Conservation (phyloP, 371 early-diverging fungal genomes). For the Mycotypha africana region DNA sequence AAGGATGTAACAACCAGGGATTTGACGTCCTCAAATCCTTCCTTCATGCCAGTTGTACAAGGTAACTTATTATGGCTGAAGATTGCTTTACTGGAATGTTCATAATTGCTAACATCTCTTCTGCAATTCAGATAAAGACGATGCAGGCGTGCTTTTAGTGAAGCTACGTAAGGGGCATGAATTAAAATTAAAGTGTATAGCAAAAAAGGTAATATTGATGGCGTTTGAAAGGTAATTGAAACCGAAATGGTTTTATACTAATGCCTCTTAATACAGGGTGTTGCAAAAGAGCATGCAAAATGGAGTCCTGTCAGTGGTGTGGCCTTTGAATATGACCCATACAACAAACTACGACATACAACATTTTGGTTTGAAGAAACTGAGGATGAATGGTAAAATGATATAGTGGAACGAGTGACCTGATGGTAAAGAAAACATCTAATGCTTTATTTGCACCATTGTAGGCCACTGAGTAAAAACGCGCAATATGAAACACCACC, state of each 20-base stretch:
- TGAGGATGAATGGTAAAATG: constrained; percentile 77
- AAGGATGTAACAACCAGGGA: constrained; percentile 81
- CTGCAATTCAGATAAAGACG: constrained; percentile 43
- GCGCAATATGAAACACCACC: constrained; percentile 66
- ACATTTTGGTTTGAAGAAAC: constrained; percentile 95
- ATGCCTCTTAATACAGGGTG: constrained; percentile 62
- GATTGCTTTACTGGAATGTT: too few species aligned
- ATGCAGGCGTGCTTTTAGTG: constrained; percentile 82
- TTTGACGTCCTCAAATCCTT: constrained; percentile 71
- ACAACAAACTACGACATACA: constrained; percentile 92
- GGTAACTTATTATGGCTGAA: too few species aligned
- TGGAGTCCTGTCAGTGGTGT: constrained; percentile 97
- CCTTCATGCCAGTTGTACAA: constrained; percentile 72
- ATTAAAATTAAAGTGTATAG: constrained; percentile 81
- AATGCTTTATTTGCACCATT: too few species aligned
- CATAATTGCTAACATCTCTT: too few species aligned
- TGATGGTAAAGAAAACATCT: too few species aligned
- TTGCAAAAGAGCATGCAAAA: constrained; percentile 97
- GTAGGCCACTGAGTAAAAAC: constrained; percentile 71
- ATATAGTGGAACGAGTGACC: too few species aligned
- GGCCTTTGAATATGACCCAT: constrained; percentile 96
- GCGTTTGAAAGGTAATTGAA: too few species aligned
- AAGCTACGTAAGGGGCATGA: constrained; percentile 94
- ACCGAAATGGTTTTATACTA: too few species aligned
- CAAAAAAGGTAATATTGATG: constrained; percentile 59